Evolutionary conservation across 2,329 filamentous ascomycete species (phyloP).

Genomic region (Alternaria gansuensis): DNA sequence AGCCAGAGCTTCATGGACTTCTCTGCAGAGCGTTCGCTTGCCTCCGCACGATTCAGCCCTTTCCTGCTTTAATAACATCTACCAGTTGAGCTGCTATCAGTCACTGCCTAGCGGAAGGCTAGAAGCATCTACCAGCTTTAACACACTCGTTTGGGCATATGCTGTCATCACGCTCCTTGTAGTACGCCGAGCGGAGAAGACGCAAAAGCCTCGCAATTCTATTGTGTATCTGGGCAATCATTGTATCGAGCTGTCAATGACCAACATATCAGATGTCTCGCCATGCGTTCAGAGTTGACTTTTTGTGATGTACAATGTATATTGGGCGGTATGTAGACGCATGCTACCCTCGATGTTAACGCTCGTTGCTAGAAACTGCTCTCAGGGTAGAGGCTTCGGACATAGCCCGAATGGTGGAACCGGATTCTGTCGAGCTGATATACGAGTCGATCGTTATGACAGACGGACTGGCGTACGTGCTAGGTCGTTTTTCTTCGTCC

Average conservation of each 20-base stretch:
- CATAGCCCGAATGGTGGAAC: slow-evolving; percentile 23
- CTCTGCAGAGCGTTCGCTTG: no score
- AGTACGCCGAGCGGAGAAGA: background rate
- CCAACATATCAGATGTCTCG: no score
- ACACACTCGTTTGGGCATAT: background rate
- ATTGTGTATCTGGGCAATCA: background rate
- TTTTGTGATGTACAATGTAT: background rate
- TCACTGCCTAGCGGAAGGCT: background rate
- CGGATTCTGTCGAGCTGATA: slow-evolving; percentile 27
- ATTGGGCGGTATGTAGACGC: background rate
- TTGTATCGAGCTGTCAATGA: background rate
- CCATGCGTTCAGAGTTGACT: background rate
- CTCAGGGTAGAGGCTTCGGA: slow-evolving; percentile 36
- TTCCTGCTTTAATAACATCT: background rate
- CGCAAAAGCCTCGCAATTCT: background rate
- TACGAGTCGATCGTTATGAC: slow-evolving; percentile 36
- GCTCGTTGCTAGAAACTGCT: slow-evolving; percentile 41
- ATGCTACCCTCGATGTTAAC: slow-evolving; percentile 7
- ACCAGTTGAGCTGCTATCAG: background rate
- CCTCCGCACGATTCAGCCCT: background rate
- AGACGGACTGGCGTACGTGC: slow-evolving; percentile 29
- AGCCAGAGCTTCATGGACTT: no score
- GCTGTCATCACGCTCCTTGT: background rate
- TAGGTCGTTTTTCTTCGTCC: slow-evolving; percentile 25
- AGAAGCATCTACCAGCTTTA: background rate